Conservation (phyloP, 2,329 filamentous ascomycete genomes). For the Chaetomium strumarium region DNA sequence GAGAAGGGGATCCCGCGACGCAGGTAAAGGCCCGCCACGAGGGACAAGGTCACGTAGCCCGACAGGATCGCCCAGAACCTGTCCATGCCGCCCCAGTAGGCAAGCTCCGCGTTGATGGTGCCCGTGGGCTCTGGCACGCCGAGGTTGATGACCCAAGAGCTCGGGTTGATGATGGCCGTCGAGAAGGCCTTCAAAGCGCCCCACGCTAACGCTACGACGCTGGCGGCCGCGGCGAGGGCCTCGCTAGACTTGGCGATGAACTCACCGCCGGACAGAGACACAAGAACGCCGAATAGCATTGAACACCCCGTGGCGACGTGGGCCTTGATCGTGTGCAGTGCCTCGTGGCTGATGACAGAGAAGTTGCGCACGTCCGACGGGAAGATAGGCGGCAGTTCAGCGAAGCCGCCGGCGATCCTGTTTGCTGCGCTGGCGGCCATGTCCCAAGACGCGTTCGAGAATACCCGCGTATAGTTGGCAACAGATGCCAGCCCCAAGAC, state of each 20-base stretch:
- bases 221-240: conserved; percentile 20
- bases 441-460: conserved; percentile 33
- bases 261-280: conserved; percentile 42
- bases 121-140: conserved; percentile 36
- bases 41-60: conserved; percentile 73
- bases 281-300: conserved; percentile 33
- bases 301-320: conserved; percentile 40
- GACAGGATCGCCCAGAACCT: conserved; percentile 66
- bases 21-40: conserved; percentile 73
- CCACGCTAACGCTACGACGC: conserved; percentile 21
- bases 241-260: conserved; percentile 31
- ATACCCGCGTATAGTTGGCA: conserved; percentile 9
- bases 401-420: conserved; percentile 46
- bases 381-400: conserved; percentile 46
- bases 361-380: conserved; percentile 66
- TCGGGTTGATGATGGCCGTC: conserved; percentile 38
- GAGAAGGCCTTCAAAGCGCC: conserved; percentile 31
- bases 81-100: conserved; percentile 62
- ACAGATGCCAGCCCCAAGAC: conserved; percentile 15
- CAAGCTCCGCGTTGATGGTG: conserved; percentile 50
- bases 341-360: conserved; percentile 68
- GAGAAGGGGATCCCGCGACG: conserved; percentile 66
- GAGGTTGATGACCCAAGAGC: conserved; percentile 54
- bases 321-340: conserved; percentile 55
- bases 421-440: conserved; percentile 39